Evolutionary conservation across 106 monocot genomes (phyloP), one percentile per base, ranked within the genome.

Genomic region (Amphibolis antarctica): DNA sequence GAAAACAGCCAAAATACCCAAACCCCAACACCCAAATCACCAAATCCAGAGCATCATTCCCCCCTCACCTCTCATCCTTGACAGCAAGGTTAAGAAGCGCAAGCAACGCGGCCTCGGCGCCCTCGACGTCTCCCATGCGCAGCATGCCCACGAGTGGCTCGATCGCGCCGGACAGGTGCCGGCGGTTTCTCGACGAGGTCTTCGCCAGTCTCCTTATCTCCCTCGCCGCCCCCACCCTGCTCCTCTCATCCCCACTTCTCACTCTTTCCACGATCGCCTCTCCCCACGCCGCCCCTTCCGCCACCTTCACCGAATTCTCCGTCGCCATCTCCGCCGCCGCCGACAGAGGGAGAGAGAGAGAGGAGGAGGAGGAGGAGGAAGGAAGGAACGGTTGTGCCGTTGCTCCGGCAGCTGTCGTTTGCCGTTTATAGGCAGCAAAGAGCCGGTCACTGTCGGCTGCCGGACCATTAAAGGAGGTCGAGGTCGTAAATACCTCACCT

Each of bases 161-260:
- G 12, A 86, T 57, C n/a, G 82, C 71, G 9, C 53, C 63, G 10
- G 79, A 65, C 4, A 87, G 65, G 65, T 55, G 67, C 43, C 83
- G 53, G 55, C 86, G 66, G 72, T 82, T 74, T 68, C 65, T 75
- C 42, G 79, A 68, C 11, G 82, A 89, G 0, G 82, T 70, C 77
- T 77, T 79, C 11, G 89, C 82, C 51, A 89, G 66, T 55, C 89
- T 71, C n/a, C 85, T 67, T 63, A 89, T 85, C 77, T 85, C 85
- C 73, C 70, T 75, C 59, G 89, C 89, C 15, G 85, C 89, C 59
- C 63, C 74, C 30, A 85, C 46, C 69, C 69, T 79, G 64, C 28
- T 60, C 76, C 47, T 71, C 77, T 60, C 76, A 55, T 77, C 84
- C 21, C 45, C 63, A 22, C 73, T 78, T 19, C 76, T 36, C 46